Evolutionary conservation across 2,329 filamentous ascomycete species (phyloP), one percentile per base, ranked within the genome.

Genomic region (Fusarium palustre): DNA sequence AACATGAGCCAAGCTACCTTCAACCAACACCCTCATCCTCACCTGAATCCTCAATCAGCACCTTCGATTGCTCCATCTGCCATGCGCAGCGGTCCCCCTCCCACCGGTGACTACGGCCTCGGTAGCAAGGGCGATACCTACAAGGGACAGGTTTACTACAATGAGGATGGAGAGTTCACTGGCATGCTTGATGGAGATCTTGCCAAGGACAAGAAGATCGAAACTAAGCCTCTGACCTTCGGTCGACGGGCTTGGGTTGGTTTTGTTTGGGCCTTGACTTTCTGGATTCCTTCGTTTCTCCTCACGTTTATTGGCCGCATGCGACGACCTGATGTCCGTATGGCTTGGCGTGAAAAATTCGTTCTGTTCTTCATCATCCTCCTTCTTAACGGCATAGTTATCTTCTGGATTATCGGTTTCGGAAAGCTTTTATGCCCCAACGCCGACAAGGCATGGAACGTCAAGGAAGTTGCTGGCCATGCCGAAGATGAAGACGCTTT

Each of bases 331-430:
- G 96, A 99, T 81, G 93, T 99, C 11, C 92, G 96, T 28, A 92
- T 97, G 88, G 96, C 96, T 0, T 99, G 96, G 96, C 88, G 96
- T 79, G 96, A 99, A 76, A 99, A 99, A 81, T 53, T 99, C 13
- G 91, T 96, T 0, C 83, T 99, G 13, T 89, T 94, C 47, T 83
- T 92, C 61, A 74, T 97, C 54, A 98, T 99, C 72, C 77, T 92
- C 31, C 74, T 99, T 15, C 81, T 97, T 71, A 99, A 99, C 80
- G 93, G 78, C 39, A 76, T 88, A 30, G 88, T 99, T 65, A 85
- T 97, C 60, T 99, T 99, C 82, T 97, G 93, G 87, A 97, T 99
- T 73, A 87, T 97, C 68, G 88, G 82, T 39, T 96, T 99, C 73
- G 94, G 95, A 34, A 88, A 87, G 57, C 79, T 99, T 2, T 84